Evolutionary conservation across 805 yeast species (phyloP).

Genomic region (Wickerhamomyces chambardii): DNA sequence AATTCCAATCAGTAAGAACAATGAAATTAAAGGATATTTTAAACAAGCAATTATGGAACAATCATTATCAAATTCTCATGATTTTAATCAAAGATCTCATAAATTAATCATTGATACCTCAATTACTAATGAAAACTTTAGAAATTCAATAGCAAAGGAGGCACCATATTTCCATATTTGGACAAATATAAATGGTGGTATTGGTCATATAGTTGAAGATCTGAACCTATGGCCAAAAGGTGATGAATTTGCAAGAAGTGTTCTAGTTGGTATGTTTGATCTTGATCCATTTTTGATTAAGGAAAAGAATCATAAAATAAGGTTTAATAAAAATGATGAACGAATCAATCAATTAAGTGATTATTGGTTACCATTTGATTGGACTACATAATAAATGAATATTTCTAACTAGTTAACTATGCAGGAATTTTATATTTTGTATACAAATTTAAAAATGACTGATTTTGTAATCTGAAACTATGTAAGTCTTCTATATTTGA

Average conservation of each 20-base stretch:
- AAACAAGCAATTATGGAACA: constrained; percentile 27
- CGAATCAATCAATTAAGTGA: constrained; percentile 7
- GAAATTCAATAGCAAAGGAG: constrained; percentile 30
- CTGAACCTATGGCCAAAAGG: constrained; percentile 32
- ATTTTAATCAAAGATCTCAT: constrained; percentile 27
- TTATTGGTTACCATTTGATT: constrained; percentile 9
- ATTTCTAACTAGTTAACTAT: no score
- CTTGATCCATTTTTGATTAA: constrained; percentile 24
- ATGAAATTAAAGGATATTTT: constrained; percentile 29
- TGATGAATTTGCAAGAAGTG: constrained; percentile 34
- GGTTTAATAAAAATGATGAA: constrained; percentile 11
- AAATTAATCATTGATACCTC: constrained; percentile 29
- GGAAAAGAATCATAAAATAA: constrained; percentile 17
- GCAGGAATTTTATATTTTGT: no score
- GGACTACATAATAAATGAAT: neutral
- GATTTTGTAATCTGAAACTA: no score
- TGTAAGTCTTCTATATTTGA: no score
- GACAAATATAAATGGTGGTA: constrained; percentile 36
- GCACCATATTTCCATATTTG: constrained; percentile 45
- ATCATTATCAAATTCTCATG: constrained; percentile 18
- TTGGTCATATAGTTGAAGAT: constrained; percentile 41
- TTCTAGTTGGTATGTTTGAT: constrained; percentile 35
- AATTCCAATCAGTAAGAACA: constrained; percentile 21
- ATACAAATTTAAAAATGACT: no score
- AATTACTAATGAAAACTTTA: constrained; percentile 13